Base-by-base conservation (phyloP, 225 moss, liverwort and hornwort species). In the Thuidium tamariscinum region DNA sequence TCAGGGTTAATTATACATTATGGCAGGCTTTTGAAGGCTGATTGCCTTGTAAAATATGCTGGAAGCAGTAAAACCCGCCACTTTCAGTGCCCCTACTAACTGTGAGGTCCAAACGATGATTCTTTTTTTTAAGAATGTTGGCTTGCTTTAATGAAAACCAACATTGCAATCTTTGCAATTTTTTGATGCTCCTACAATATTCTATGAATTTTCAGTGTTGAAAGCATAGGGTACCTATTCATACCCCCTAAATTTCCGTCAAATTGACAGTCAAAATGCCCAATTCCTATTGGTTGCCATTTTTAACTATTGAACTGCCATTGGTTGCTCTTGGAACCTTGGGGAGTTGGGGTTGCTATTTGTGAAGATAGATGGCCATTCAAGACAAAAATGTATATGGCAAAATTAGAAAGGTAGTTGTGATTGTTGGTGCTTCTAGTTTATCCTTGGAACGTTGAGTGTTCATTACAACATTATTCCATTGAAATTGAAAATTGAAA, bases 71-170 rank as follows among this genome's bases (percentile, higher is more conserved):
- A 5, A 42, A 39, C 0, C 1, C 1, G 2, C 36, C 67, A 67
- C 21, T 36, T 22, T 36, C 0, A 0, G 2, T 20, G 6, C 9
- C 19, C 13, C 22, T 6, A 1, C 25, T 69, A 68, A 4, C 1
- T 41, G 8, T 3, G 1, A 14, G 41, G 42, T 26, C 16, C 27
- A 16, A 42, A 16, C 15, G 15, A 27, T 70, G 9, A 8, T 14
- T 27, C 16, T n/a, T 16, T 9, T 42, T 30, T 10, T 10, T 10
- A 5, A 11, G 26, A 16, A 27, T 70, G 42, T 70, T 46, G 11
- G 18, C 11, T 0, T 46, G 0, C 22, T 42, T 26, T 15, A 42
- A 9, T 42, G 13, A 29, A 29, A 71, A 27, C 0, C 10, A 46
- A n/a, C n/a, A 10, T 2, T 0, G 16, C 3, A 17, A 2, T 44